Percentiles rank a stretch among this genome's conserved stretches.
Evolutionary conservation across 1,284 basidiomycete genomes (phyloP).

Genomic region (Ceratobasidium sp.): DNA sequence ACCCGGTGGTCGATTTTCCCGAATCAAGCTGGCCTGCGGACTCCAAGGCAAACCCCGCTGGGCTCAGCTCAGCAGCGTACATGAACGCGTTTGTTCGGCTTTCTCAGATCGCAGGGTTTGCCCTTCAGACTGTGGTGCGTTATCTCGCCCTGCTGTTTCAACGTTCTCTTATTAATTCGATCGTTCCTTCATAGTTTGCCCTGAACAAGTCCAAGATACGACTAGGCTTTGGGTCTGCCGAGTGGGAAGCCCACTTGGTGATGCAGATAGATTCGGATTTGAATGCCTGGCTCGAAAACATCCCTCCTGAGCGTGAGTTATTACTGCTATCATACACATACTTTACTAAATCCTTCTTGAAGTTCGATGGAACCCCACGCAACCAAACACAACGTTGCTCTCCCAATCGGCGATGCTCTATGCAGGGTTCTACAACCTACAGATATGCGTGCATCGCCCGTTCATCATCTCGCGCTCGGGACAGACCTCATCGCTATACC

Average conservation of each 20-base stretch:
- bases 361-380: conserved; percentile 38
- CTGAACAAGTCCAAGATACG: conserved; percentile 37
- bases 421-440: conserved; percentile 17
- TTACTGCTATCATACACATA: neutral
- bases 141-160: conserved; percentile 6
- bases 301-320: conserved; percentile 23
- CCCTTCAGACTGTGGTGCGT: conserved; percentile 26
- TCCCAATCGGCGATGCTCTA: conserved; percentile 35
- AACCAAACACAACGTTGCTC: conserved; percentile 8
- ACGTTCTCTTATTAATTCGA: neutral
- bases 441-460: conserved; percentile 33
- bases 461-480: conserved; percentile 33
- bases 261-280: conserved; percentile 31
- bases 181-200: conserved; percentile 19
- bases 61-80: conserved; percentile 12
- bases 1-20: conserved; percentile 30
- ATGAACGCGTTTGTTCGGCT: conserved; percentile 11
- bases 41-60: conserved; percentile 6
- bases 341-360: neutral
- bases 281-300: conserved; percentile 29
- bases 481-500: conserved; percentile 19
- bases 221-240: conserved; percentile 22
- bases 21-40: conserved; percentile 36
- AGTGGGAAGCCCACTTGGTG: conserved; percentile 33
- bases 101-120: conserved; percentile 30